phyloP scores from a whole-genome alignment of 2,329 filamentous ascomycete species.

The Penicillium sp. region DNA sequence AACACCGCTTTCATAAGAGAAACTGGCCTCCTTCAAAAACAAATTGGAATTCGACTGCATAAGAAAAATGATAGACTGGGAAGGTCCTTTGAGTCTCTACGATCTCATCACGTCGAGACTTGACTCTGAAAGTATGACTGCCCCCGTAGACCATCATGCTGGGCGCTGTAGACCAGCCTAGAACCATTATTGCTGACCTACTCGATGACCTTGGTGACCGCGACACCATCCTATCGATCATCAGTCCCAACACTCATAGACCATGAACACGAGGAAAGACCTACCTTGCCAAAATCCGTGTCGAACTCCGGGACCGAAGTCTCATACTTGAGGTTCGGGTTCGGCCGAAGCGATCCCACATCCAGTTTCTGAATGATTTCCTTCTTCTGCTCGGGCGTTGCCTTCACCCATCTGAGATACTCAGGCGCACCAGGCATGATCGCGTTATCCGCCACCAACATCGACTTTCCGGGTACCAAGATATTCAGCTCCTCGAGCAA shows the following conservation, averaged over 20 bases:
- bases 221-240: slow-evolving; percentile 9
- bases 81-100: too few species aligned
- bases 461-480: slow-evolving; percentile 51
- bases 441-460: slow-evolving; percentile 19
- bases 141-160: too few species aligned
- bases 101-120: too few species aligned
- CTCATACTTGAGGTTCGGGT: slow-evolving; percentile 16
- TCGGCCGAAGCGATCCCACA: slow-evolving; percentile 7
- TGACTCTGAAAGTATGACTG: too few species aligned
- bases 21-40: too few species aligned
- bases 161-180: too few species aligned
- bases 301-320: slow-evolving; percentile 13
- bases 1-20: too few species aligned
- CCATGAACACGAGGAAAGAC: background rate
- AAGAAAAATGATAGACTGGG: too few species aligned
- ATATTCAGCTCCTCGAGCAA: slow-evolving; percentile 67
- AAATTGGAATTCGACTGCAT: too few species aligned
- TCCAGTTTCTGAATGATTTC: slow-evolving; percentile 4
- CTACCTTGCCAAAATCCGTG: slow-evolving; percentile 13
- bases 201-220: slow-evolving; percentile 11
- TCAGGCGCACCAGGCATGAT: slow-evolving; percentile 19
- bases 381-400: slow-evolving; percentile 12
- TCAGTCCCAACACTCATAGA: background rate
- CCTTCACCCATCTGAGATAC: slow-evolving; percentile 19
- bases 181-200: too few species aligned